Evolutionary conservation across 2,329 filamentous ascomycete species (phyloP).

Genomic region (Xylariales sp.): DNA sequence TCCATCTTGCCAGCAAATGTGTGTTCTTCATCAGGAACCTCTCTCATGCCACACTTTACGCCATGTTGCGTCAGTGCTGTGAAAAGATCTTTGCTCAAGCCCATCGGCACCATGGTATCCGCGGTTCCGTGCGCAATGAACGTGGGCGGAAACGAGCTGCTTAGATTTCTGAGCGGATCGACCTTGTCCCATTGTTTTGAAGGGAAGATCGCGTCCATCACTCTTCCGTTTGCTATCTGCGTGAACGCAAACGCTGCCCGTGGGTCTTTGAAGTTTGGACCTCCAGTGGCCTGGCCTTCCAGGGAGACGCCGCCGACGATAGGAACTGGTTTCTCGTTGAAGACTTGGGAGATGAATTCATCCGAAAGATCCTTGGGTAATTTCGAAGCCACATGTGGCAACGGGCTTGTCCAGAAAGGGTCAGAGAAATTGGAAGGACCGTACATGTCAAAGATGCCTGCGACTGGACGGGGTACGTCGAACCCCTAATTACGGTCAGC

Average conservation of each 20-base stretch:
- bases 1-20: conserved; percentile 38
- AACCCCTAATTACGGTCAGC: conserved; percentile 27
- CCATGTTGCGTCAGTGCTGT: conserved; percentile 21
- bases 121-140: conserved; percentile 36
- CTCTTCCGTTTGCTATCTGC: conserved; percentile 34
- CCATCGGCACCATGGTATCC: conserved; percentile 34
- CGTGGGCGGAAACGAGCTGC: conserved; percentile 29
- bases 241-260: conserved; percentile 35
- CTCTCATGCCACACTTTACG: conserved; percentile 30
- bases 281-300: conserved; percentile 31
- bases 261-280: conserved; percentile 30
- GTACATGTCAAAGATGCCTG: conserved; percentile 37
- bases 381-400: conserved; percentile 25
- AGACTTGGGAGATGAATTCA: conserved; percentile 31
- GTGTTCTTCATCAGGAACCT: conserved; percentile 36
- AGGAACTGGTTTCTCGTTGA: conserved; percentile 30
- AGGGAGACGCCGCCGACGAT: conserved; percentile 34
- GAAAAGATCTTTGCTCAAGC: conserved; percentile 28
- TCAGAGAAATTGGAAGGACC: conserved; percentile 34
- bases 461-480: conserved; percentile 27
- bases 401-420: conserved; percentile 30
- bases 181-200: conserved; percentile 21
- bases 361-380: conserved; percentile 20
- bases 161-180: conserved; percentile 31
- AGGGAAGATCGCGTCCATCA: conserved; percentile 29